Evolutionary conservation across 768 basidiomycete species (phyloP).

Genomic region (Polyporus arcularius): DNA sequence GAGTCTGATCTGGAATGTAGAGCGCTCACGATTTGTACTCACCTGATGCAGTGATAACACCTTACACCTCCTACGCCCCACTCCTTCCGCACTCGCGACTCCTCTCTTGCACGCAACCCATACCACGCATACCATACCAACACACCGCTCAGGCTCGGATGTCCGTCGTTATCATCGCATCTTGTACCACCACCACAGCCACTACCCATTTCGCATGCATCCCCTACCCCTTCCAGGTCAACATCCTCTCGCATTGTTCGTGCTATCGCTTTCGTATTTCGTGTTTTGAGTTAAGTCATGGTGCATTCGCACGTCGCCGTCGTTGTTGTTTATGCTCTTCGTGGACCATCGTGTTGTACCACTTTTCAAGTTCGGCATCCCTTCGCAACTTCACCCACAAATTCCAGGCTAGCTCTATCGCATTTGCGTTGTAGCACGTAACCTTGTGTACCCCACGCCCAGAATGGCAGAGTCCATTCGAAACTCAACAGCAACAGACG

Average conservation of each 20-base stretch:
- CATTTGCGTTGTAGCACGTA: slow-evolving; percentile 4
- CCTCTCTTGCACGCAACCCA: background rate
- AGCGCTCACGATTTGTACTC: background rate
- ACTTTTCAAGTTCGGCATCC: slow-evolving; percentile 5
- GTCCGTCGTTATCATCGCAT: background rate
- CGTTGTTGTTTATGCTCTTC: slow-evolving; percentile 9
- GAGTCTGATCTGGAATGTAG: background rate
- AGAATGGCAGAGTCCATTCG: slow-evolving; percentile 12
- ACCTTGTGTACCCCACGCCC: background rate
- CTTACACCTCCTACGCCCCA: background rate
- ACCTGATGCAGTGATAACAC: slow-evolving; percentile 2
- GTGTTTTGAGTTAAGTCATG: slow-evolving; percentile 2
- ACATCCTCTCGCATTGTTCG: slow-evolving; percentile 3
- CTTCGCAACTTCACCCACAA: background rate
- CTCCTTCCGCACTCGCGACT: slow-evolving; percentile 4
- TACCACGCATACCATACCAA: slow-evolving; percentile 3
- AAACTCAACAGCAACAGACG: background rate
- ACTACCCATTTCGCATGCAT: background rate
- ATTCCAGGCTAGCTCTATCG: slow-evolving; percentile 1
- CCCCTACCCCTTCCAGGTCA: slow-evolving; percentile 1
- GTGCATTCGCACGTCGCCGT: slow-evolving; percentile 4
- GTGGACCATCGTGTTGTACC: slow-evolving; percentile 14
- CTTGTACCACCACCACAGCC: slow-evolving; percentile 1
- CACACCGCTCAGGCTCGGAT: slow-evolving; percentile 15
- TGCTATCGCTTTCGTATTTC: slow-evolving; percentile 1